Evolutionary conservation across 176 grass and related monocot genomes (phyloP).

Genomic region (Phyllostachys edulis): DNA sequence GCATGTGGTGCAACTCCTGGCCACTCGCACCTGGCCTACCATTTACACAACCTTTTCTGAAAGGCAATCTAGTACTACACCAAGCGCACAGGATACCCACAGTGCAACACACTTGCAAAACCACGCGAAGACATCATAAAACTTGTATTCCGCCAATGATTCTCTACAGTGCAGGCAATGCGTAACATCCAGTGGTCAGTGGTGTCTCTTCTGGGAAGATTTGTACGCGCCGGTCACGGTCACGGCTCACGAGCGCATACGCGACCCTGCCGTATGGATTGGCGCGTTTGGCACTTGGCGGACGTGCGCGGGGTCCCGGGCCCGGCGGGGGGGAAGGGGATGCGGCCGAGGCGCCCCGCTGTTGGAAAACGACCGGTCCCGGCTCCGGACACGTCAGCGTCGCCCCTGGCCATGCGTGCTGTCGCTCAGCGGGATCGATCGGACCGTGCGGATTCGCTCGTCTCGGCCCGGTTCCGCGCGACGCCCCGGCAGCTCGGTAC

Average conservation of each 20-base stretch:
- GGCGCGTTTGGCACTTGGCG: slow-evolving; percentile 17
- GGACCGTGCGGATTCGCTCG: background rate
- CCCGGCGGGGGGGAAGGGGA: background rate
- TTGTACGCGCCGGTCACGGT: background rate
- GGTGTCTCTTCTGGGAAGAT: background rate
- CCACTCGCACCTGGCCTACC: background rate
- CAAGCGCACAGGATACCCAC: background rate
- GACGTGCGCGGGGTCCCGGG: slow-evolving; percentile 13
- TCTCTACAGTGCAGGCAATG: background rate
- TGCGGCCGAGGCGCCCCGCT: slow-evolving; percentile 9
- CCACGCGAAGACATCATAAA: background rate
- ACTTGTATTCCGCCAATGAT: background rate
- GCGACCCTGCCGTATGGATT: background rate
- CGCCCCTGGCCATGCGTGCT: background rate
- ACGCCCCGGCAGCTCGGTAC: background rate
- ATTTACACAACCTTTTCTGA: too few species aligned
- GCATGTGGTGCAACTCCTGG: background rate
- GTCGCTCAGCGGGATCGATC: slow-evolving; percentile 1
- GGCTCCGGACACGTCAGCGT: too few species aligned
- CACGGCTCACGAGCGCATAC: background rate
- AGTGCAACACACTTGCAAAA: background rate
- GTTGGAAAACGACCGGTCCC: slow-evolving; percentile 29
- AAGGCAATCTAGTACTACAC: background rate
- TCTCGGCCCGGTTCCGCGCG: background rate
- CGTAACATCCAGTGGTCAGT: background rate